A percentile compares a stretch with the other conserved stretches of the same genome.
Conservation (phyloP, 768 basidiomycete species). For the Floccularia luteovirens region DNA sequence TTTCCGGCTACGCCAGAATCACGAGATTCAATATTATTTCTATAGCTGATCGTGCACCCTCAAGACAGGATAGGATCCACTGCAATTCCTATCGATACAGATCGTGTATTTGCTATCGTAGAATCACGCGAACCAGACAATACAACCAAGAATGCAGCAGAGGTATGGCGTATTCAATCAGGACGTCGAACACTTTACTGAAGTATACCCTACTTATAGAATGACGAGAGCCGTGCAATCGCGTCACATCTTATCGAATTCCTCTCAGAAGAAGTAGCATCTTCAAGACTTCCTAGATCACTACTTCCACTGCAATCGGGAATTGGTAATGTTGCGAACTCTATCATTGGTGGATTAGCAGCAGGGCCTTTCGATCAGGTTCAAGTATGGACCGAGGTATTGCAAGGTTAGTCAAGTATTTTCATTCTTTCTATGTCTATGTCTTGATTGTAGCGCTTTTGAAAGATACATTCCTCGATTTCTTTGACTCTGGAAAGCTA, state of each 20-base stretch:
- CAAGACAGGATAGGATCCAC: constrained; percentile 36
- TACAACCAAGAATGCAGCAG: constrained; percentile 34
- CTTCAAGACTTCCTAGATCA: constrained; percentile 30
- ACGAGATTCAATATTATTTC: constrained; percentile 3
- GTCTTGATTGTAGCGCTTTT: neutral
- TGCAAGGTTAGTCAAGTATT: no score
- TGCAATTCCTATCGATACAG: constrained; percentile 39
- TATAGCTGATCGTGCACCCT: constrained; percentile 33
- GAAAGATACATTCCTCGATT: constrained; percentile 35
- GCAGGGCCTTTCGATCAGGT: constrained; percentile 41
- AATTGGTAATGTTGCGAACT: constrained; percentile 42
- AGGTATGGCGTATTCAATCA: constrained; percentile 17
- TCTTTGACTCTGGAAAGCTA: constrained; percentile 39
- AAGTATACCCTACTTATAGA: constrained; percentile 13
- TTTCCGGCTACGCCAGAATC: neutral
- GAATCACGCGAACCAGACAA: constrained; percentile 35
- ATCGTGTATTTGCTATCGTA: constrained; percentile 36
- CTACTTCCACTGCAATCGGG: constrained; percentile 39
- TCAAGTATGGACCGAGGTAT: constrained; percentile 42
- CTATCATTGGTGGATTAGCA: constrained; percentile 40
- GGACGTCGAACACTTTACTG: neutral
- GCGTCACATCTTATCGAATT: constrained; percentile 37
- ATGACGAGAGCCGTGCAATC: constrained; percentile 31
- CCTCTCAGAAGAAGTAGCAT: constrained; percentile 30
- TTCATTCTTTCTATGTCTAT: neutral